A percentile compares a stretch with the other conserved stretches of the same genome.
Evolutionary conservation across 768 basidiomycete species (phyloP).

Genomic region (Termitomyces sp.): DNA sequence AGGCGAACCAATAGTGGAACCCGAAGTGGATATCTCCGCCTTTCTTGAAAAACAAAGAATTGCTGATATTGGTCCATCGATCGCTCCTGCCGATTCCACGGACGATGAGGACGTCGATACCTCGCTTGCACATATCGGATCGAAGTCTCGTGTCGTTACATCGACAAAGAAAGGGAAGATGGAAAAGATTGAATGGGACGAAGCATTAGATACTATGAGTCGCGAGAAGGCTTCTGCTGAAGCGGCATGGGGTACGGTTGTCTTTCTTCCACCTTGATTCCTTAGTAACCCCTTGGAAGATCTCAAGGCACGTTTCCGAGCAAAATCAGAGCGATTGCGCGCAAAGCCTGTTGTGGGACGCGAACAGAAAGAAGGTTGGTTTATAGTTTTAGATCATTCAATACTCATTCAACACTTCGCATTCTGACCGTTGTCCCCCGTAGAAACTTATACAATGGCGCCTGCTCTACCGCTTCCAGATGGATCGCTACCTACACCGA

Average conservation of each 20-base stretch:
- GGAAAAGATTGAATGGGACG: constrained; percentile 66
- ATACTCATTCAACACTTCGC: background rate
- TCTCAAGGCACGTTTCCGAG: constrained; percentile 55
- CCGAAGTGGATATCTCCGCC: constrained; percentile 66
- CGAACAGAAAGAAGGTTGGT: constrained; percentile 37
- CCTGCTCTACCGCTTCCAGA: constrained; percentile 24
- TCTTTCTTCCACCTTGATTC: background rate
- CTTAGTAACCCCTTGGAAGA: constrained; percentile 32
- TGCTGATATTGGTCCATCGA: constrained; percentile 33
- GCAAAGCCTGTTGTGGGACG: constrained; percentile 29
- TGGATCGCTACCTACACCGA: constrained; percentile 23
- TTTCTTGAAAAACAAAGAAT: constrained; percentile 66
- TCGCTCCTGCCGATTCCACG: constrained; percentile 16
- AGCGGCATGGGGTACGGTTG: constrained; percentile 61
- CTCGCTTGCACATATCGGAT: constrained; percentile 50
- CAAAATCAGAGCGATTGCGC: constrained; percentile 48
- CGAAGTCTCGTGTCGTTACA: constrained; percentile 18
- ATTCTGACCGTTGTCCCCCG: background rate
- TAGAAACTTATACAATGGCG: constrained; percentile 17
- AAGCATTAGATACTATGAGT: constrained; percentile 58
- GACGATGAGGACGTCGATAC: constrained; percentile 62
- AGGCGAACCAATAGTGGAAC: constrained; percentile 68
- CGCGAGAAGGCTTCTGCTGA: constrained; percentile 74
- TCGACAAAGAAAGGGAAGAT: constrained; percentile 60
- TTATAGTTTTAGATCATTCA: background rate